Percentiles rank a stretch among this genome's conserved stretches.
Conservation (phyloP, 2,329 filamentous ascomycete genomes). For the Cercospora canescens region DNA sequence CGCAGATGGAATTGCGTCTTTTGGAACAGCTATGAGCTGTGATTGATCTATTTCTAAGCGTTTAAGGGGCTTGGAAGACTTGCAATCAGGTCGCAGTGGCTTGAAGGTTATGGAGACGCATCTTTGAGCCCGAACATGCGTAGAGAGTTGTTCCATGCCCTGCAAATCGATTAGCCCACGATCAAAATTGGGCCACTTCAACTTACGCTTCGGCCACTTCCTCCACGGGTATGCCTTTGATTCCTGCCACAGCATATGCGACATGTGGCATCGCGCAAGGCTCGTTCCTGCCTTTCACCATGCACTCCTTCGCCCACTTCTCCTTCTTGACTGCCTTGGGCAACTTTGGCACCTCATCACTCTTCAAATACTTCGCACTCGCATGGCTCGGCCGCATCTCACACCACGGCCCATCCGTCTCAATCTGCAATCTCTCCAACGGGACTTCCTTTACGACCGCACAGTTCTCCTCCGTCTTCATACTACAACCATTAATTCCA, state of each 20-base stretch:
- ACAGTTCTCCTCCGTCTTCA: constrained; percentile 92
- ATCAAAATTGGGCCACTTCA: not conserved
- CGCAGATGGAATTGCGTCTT: not conserved
- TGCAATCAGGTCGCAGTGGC: not conserved
- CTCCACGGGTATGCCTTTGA: constrained; percentile 77
- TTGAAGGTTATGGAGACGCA: not conserved
- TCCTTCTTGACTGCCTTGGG: constrained; percentile 94
- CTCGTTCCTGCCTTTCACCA: constrained; percentile 96
- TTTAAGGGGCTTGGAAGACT: not conserved
- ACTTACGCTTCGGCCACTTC: constrained; percentile 78
- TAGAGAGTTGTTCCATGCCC: constrained; percentile 77
- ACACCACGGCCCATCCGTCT: constrained; percentile 97
- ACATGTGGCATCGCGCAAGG: constrained; percentile 83
- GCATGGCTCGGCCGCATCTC: constrained; percentile 90
- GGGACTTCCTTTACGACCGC: constrained; percentile 78
- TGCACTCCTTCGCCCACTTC: constrained; percentile 80
- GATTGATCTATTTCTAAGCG: not conserved
- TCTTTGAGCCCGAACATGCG: constrained; percentile 74
- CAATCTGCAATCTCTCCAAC: constrained; percentile 81
- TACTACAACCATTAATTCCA: constrained; percentile 93
- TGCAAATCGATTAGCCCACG: constrained; percentile 33
- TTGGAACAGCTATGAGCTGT: not conserved
- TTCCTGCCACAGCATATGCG: constrained; percentile 81
- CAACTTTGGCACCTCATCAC: constrained; percentile 60
- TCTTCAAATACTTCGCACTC: constrained; percentile 70